Percentiles rank a stretch among this genome's conserved stretches.
These are phyloP conservation scores for Eruca vesicaria DNA, from an alignment of 441 rosid genomes.

Conservation along the genomic window DNA sequence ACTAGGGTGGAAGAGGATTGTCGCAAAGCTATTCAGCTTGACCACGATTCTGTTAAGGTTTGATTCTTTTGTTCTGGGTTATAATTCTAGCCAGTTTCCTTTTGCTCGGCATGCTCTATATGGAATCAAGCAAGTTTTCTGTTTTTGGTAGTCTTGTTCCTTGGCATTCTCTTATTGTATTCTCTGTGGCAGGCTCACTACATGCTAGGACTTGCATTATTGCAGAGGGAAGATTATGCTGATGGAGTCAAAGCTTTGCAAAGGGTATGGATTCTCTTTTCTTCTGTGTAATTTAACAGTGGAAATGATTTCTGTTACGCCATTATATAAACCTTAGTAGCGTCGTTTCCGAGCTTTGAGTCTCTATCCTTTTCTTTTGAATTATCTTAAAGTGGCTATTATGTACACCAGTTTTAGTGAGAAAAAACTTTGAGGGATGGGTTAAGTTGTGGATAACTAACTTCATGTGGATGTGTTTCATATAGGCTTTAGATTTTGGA, in stretches of 20 bases:
- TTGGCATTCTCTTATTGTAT: not conserved
- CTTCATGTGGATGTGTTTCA: not conserved
- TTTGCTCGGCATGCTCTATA: not conserved
- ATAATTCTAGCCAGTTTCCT: not conserved
- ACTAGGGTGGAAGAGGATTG: constrained; percentile 79
- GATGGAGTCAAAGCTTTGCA: constrained; percentile 72
- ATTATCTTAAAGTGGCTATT: not conserved
- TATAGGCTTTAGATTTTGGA: constrained; percentile 85
- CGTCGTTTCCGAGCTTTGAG: constrained; percentile 1
- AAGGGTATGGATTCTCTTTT: constrained; percentile 43
- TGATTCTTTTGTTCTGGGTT: not conserved
- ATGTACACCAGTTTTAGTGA: not conserved
- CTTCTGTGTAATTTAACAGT: not conserved
- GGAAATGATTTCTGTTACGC: not conserved
- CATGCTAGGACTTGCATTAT: constrained; percentile 83
- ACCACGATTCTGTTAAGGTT: constrained; percentile 75
- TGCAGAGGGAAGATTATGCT: constrained; percentile 48
- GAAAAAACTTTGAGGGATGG: not conserved
- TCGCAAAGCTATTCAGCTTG: constrained; percentile 70
- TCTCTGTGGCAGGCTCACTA: constrained; percentile 64
- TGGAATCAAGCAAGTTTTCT: constrained; percentile 47
- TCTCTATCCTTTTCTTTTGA: not conserved
- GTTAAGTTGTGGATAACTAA: not conserved
- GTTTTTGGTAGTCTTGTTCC: not conserved
- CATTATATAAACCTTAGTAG: not conserved